Percentiles rank a stretch among this genome's conserved stretches.
Evolutionary conservation across 108 stramenopile genomes (phyloP).

Genomic region (Fistulifera pelliculosa): DNA sequence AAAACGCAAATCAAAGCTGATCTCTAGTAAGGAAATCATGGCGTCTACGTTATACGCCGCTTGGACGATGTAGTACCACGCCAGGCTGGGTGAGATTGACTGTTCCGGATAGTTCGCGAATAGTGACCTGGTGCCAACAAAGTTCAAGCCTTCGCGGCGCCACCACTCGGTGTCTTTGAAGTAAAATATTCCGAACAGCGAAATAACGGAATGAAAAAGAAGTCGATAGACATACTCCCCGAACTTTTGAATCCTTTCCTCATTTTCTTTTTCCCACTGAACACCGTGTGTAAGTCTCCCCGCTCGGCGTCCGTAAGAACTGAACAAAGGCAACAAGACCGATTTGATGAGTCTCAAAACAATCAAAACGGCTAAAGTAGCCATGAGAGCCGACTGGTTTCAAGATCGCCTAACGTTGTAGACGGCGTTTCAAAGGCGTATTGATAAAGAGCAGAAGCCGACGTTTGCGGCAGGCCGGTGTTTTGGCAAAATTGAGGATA

Average conservation of each 20-base stretch:
- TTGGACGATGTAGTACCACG: conserved; percentile 82
- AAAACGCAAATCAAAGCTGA: conserved; percentile 33
- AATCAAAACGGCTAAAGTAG: conserved; percentile 31
- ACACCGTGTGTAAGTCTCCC: conserved; percentile 56
- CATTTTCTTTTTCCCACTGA: conserved; percentile 53
- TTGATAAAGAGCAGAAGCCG: conserved; percentile 11
- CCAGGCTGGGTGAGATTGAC: conserved; percentile 61
- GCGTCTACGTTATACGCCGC: conserved; percentile 82
- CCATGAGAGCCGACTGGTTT: conserved; percentile 25
- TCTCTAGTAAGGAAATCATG: conserved; percentile 51
- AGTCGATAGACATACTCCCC: conserved; percentile 85
- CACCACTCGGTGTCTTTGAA: conserved; percentile 68
- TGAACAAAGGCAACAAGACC: conserved; percentile 50
- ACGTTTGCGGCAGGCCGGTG: not conserved
- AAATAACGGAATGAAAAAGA: conserved; percentile 55
- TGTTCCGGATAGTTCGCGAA: conserved; percentile 57
- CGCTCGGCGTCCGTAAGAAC: conserved; percentile 34
- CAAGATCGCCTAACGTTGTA: conserved; percentile 30
- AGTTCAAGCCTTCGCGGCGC: conserved; percentile 4
- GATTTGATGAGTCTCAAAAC: conserved; percentile 46
- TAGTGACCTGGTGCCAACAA: conserved; percentile 29
- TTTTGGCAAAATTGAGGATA: conserved; percentile 1
- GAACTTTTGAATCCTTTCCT: conserved; percentile 64
- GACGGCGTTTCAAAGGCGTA: conserved; percentile 48
- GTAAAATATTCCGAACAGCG: conserved; percentile 41